Evolutionary conservation across 2,329 filamentous ascomycete species (phyloP).

Genomic region (Pestalotiopsis sp.): DNA sequence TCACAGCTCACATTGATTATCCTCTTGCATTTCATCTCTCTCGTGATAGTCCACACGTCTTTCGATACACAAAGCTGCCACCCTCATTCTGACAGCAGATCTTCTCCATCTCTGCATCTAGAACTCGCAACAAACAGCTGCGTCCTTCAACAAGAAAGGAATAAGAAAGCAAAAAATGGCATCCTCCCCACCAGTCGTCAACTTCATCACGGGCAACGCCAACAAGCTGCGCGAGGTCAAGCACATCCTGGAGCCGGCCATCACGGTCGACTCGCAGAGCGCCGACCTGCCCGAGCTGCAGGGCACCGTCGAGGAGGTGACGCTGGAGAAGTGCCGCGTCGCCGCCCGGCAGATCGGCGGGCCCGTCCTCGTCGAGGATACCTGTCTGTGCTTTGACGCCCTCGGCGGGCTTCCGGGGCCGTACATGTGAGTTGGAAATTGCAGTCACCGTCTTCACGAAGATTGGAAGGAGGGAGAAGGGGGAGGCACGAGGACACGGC

Average conservation of each 20-base stretch:
- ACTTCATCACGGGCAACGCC: conserved; percentile 96
- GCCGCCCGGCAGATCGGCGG: conserved; percentile 74
- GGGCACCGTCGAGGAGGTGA: conserved; percentile 90
- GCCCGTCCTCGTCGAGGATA: conserved; percentile 94
- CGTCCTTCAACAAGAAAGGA: not conserved
- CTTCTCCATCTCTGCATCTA: not conserved
- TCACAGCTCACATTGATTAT: not conserved
- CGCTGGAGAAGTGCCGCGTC: conserved; percentile 79
- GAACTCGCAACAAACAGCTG: not conserved
- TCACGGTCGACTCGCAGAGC: conserved; percentile 73
- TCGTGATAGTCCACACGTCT: too few species aligned
- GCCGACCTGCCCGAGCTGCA: conserved; percentile 90
- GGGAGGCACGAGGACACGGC: conserved; percentile 8
- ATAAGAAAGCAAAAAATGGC: not conserved
- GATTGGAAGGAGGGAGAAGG: not conserved
- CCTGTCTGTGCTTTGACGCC: conserved; percentile 89
- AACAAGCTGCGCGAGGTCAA: conserved; percentile 92
- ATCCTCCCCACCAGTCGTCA: conserved; percentile 49
- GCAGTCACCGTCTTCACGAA: not conserved
- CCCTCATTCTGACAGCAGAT: too few species aligned
- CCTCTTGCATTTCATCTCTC: not conserved
- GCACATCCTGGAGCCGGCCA: conserved; percentile 76
- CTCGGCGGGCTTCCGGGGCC: conserved; percentile 90
- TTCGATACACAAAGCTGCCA: too few species aligned
- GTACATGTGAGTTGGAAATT: conserved; percentile 73